Evolutionary conservation across 116 monocot genomes (phyloP).

Genomic region (Papilionanthe hybrid): DNA sequence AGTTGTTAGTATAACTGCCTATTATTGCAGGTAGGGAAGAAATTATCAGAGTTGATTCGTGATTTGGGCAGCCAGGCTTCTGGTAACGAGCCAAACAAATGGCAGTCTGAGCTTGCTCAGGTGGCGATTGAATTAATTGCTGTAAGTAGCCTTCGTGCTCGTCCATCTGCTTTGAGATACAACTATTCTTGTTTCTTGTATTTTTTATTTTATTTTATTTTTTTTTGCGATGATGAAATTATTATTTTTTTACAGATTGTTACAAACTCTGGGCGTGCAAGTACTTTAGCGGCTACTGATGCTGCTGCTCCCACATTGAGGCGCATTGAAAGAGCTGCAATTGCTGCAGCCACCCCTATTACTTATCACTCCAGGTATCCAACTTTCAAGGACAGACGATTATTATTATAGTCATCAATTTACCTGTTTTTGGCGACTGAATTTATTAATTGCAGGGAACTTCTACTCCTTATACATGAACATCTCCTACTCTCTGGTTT

Average conservation of each 20-base stretch:
- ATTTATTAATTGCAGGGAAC: conserved; percentile 55
- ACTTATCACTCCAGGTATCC: conserved; percentile 85
- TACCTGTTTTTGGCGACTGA: conserved; percentile 5
- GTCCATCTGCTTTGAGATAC: neutral
- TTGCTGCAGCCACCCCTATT: conserved; percentile 98
- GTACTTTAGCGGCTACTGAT: conserved; percentile 95
- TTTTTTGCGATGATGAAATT: neutral
- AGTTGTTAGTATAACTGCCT: neutral
- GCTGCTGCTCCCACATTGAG: conserved; percentile 96
- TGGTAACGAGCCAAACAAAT: conserved; percentile 72
- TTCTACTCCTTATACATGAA: conserved; percentile 85
- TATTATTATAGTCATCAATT: neutral
- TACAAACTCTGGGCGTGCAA: conserved; percentile 93
- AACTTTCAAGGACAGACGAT: neutral
- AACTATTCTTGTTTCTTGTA: neutral
- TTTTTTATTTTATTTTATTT: neutral
- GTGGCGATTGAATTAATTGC: conserved; percentile 97
- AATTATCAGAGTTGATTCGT: conserved; percentile 92
- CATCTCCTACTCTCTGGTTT: conserved; percentile 87
- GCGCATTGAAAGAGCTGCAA: conserved; percentile 96
- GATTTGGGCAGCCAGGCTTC: conserved; percentile 72
- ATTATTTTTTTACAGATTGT: conserved; percentile 51
- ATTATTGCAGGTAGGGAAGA: conserved; percentile 78
- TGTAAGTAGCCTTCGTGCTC: conserved; percentile 30
- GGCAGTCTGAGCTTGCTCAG: conserved; percentile 86